phyloP scores from a whole-genome alignment of 352 stramenopile species.

The Pythium dissimile region DNA sequence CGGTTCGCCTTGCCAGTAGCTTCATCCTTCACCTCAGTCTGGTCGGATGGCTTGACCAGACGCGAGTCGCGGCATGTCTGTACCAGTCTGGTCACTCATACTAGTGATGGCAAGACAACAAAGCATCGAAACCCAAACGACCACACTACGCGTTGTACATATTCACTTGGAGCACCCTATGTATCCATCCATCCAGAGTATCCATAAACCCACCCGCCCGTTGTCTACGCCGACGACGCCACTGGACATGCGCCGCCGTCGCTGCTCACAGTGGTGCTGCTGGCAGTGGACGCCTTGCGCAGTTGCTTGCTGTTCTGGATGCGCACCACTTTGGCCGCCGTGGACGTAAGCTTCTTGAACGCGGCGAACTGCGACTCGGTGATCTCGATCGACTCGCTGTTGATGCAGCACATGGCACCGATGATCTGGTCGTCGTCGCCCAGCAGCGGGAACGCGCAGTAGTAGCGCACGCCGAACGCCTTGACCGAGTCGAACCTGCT shows the following conservation, averaged over 20 bases:
- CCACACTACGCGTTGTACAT: too few relatives aligned
- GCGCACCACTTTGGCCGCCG: conserved; percentile 14
- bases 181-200: too few relatives aligned
- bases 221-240: background rate
- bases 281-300: background rate
- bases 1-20: too few relatives aligned
- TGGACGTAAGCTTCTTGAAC: conserved; percentile 39
- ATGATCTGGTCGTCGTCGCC: conserved; percentile 42
- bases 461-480: conserved; percentile 44
- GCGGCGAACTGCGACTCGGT: conserved; percentile 50
- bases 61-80: too few relatives aligned
- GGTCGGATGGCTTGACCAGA: too few relatives aligned
- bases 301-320: conserved; percentile 8
- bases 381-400: conserved; percentile 39
- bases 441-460: conserved; percentile 64
- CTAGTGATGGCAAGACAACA: too few relatives aligned
- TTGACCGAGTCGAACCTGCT: conserved; percentile 13
- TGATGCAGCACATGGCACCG: conserved; percentile 56
- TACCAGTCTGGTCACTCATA: too few relatives aligned
- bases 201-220: too few relatives aligned
- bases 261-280: background rate
- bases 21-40: too few relatives aligned
- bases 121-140: too few relatives aligned
- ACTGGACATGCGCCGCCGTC: background rate
- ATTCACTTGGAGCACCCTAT: too few relatives aligned